Percentiles rank a stretch among this genome's conserved stretches.
Evolutionary conservation across 2,329 filamentous ascomycete species (phyloP).

Genomic region (Xylariaceae sp.): DNA sequence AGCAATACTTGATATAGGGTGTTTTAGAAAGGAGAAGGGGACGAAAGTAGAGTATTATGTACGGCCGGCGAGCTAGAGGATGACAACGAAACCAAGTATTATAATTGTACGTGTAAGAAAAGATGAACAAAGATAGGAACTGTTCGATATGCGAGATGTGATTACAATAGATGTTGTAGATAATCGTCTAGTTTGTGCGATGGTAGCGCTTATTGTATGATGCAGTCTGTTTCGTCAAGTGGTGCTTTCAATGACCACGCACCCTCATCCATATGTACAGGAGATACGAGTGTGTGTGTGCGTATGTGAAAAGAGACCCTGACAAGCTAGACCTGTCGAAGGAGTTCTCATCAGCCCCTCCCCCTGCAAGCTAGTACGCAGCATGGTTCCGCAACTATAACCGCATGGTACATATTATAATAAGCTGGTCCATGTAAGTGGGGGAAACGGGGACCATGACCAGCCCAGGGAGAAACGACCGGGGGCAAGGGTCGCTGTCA

Average conservation of each 20-base stretch:
- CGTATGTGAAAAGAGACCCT: constrained; percentile 13
- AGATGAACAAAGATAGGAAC: constrained; percentile 27
- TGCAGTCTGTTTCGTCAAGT: constrained; percentile 17
- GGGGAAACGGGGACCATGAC: constrained; percentile 15
- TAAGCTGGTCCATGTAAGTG: constrained; percentile 21
- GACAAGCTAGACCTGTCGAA: constrained; percentile 13
- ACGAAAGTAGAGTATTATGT: background rate
- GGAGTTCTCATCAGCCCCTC: background rate
- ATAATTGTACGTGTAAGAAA: constrained; percentile 34
- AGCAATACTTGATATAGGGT: background rate
- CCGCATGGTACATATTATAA: constrained; percentile 25
- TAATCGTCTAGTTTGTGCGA: constrained; percentile 32
- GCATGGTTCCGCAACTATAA: constrained; percentile 28
- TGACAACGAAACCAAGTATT: constrained; percentile 34
- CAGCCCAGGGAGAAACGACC: constrained; percentile 13
- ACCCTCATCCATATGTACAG: background rate
- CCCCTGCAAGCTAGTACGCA: constrained; percentile 26
- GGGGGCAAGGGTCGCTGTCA: constrained; percentile 13
- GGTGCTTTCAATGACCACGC: constrained; percentile 19
- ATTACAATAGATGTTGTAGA: constrained; percentile 29
- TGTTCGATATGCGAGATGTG: constrained; percentile 33
- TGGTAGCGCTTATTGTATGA: constrained; percentile 28
- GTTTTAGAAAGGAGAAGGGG: constrained; percentile 5
- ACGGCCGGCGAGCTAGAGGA: constrained; percentile 24
- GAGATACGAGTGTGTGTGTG: constrained; percentile 17